A percentile compares a stretch with the other conserved stretches of the same genome.
Evolutionary conservation across 371 early-diverging fungal genomes (phyloP).

Genomic region (Apophysomyces sp.): DNA sequence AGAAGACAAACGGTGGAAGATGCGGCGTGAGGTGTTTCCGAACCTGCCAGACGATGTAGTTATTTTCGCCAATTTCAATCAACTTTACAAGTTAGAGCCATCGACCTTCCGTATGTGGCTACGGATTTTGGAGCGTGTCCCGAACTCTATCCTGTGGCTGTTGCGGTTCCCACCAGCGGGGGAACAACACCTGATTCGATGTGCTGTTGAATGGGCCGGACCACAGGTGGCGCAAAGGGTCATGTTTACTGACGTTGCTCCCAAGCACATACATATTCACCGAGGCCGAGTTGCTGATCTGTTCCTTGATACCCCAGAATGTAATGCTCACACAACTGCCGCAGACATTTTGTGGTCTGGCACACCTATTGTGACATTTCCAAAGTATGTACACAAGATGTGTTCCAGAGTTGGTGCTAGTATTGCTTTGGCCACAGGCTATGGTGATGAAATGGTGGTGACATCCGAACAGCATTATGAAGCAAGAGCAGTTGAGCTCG

Average conservation of each 20-base stretch:
- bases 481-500: constrained; percentile 74
- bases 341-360: constrained; percentile 94
- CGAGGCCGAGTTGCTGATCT: constrained; percentile 92
- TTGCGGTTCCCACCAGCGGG: constrained; percentile 91
- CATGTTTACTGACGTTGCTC: constrained; percentile 91
- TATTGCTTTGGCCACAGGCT: constrained; percentile 83
- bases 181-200: constrained; percentile 70
- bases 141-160: constrained; percentile 86
- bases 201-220: constrained; percentile 79
- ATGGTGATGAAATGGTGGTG: constrained; percentile 84
- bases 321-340: constrained; percentile 95
- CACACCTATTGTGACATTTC: constrained; percentile 89
- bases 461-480: constrained; percentile 75
- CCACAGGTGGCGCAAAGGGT: constrained; percentile 78
- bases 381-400: constrained; percentile 90
- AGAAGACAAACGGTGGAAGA: constrained; percentile 79
- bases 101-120: constrained; percentile 84
- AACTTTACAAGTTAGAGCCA: constrained; percentile 90
- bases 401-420: constrained; percentile 90
- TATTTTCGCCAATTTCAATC: constrained; percentile 94
- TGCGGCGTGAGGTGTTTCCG: constrained; percentile 89
- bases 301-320: constrained; percentile 92
- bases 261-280: constrained; percentile 90
- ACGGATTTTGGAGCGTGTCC: constrained; percentile 77
- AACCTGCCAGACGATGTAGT: constrained; percentile 76